Conservation (phyloP, 805 yeast species). For the Kregervanrija delftensis region DNA sequence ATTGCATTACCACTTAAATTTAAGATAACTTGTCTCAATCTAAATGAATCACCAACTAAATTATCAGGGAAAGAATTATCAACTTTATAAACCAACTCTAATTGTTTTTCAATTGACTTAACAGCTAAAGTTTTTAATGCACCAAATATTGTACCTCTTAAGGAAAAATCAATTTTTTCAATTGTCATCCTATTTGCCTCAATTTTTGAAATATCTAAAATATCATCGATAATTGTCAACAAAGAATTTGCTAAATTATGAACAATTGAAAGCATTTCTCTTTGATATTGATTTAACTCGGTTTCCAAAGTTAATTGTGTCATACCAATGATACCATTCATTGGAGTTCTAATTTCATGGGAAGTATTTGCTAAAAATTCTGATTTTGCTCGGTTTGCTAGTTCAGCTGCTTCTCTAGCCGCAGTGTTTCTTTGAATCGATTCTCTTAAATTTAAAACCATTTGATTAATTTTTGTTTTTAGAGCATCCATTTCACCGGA, state of each 20-base stretch:
- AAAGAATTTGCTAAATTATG: constrained; percentile 82
- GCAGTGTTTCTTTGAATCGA: constrained; percentile 88
- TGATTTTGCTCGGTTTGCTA: constrained; percentile 83
- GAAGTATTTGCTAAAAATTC: constrained; percentile 88
- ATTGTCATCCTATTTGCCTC: constrained; percentile 93
- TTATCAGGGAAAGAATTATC: constrained; percentile 86
- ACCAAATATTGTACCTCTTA: constrained; percentile 84
- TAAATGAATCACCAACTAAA: constrained; percentile 81
- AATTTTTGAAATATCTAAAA: constrained; percentile 85
- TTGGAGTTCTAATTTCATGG: constrained; percentile 84
- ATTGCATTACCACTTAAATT: constrained; percentile 88
- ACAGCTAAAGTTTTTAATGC: constrained; percentile 86
- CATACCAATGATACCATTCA: constrained; percentile 92
- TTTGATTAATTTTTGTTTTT: constrained; percentile 62
- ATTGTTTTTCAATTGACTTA: constrained; percentile 79
- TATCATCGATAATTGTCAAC: constrained; percentile 83
- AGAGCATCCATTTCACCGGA: constrained; percentile 82
- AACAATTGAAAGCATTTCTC: constrained; percentile 87
- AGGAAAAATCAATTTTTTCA: constrained; percentile 79
- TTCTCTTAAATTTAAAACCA: constrained; percentile 82
- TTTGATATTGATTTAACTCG: constrained; percentile 82
- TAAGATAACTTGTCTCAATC: constrained; percentile 79
- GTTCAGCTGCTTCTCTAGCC: constrained; percentile 90
- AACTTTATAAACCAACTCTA: constrained; percentile 72
- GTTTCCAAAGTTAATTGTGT: constrained; percentile 85